Evolutionary conservation across 2,329 filamentous ascomycete genomes (phyloP).

Genomic region (Ascomycota sp.): DNA sequence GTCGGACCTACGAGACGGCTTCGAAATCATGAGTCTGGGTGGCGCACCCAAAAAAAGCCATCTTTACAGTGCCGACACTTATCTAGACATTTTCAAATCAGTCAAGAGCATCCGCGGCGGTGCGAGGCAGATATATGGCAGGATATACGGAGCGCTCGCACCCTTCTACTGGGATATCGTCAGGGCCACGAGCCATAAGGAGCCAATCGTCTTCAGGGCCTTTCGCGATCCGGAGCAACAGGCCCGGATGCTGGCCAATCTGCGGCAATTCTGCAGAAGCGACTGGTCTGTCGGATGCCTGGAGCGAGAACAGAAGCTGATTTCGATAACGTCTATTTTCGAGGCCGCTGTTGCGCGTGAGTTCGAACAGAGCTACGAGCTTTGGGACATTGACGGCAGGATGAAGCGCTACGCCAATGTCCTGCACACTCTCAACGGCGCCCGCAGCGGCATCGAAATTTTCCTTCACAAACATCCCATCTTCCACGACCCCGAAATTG

Average conservation of each 20-base stretch:
- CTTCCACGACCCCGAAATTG: constrained; percentile 49
- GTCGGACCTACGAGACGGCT: constrained; percentile 38
- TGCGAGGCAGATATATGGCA: constrained; percentile 78
- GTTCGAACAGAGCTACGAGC: constrained; percentile 82
- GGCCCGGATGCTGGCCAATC: constrained; percentile 68
- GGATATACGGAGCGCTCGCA: constrained; percentile 68
- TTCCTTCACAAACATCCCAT: constrained; percentile 82
- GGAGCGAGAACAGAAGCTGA: constrained; percentile 50
- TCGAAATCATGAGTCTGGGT: constrained; percentile 52
- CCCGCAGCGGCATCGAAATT: constrained; percentile 55
- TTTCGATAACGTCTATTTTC: constrained; percentile 60
- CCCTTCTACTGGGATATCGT: constrained; percentile 78
- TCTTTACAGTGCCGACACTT: constrained; percentile 37
- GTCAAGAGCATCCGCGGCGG: constrained; percentile 64
- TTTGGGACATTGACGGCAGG: constrained; percentile 66
- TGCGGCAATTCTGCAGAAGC: constrained; percentile 58
- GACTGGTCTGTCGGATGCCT: constrained; percentile 61
- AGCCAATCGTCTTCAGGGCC: constrained; percentile 68
- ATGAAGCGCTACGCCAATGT: constrained; percentile 86
- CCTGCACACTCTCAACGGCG: constrained; percentile 62
- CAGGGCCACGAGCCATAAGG: constrained; percentile 48
- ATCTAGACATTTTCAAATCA: constrained; percentile 48
- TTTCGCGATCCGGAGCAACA: constrained; percentile 81
- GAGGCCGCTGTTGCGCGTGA: constrained; percentile 79
- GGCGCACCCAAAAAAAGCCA: constrained; percentile 20